phyloP scores from a whole-genome alignment of 805 yeast species.

The Scheffersomyces amazonensis region DNA sequence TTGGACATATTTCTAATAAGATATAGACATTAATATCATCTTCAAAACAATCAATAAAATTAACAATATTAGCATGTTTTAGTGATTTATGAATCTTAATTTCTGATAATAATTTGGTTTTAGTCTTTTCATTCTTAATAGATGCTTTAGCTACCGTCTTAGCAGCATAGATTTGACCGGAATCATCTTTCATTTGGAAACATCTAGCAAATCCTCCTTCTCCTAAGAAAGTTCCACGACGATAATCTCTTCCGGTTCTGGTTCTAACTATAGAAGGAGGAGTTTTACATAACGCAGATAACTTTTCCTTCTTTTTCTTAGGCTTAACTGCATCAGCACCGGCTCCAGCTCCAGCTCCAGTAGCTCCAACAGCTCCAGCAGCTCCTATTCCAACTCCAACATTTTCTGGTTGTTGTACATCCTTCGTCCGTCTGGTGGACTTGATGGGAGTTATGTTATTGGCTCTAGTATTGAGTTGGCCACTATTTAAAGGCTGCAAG shows the following conservation, averaged over 20 bases:
- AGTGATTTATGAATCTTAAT: conserved; percentile 91
- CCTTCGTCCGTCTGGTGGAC: conserved; percentile 21
- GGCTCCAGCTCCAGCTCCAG: conserved; percentile 18
- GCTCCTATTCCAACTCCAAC: conserved; percentile 10
- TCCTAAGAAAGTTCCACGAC: conserved; percentile 86
- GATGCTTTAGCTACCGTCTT: conserved; percentile 97
- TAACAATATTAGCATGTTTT: conserved; percentile 86
- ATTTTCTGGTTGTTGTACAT: conserved; percentile 13
- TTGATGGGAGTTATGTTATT: conserved; percentile 31
- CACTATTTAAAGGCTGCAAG: conserved; percentile 52
- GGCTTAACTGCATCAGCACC: conserved; percentile 16
- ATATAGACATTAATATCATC: conserved; percentile 94
- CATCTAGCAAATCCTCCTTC: conserved; percentile 99
- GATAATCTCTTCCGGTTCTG: conserved; percentile 82
- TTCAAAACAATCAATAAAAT: conserved; percentile 94
- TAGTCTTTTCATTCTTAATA: conserved; percentile 85
- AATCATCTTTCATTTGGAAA: conserved; percentile 90
- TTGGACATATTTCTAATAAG: conserved; percentile 89
- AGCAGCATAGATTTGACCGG: conserved; percentile 88
- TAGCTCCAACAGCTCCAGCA: conserved; percentile 6
- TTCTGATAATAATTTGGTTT: conserved; percentile 82
- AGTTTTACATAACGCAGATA: conserved; percentile 88
- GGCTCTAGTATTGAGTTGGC: conserved; percentile 48
- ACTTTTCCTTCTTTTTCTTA: conserved; percentile 82
- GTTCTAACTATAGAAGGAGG: conserved; percentile 94